phyloP scores from a whole-genome alignment of 768 basidiomycete species.

The Leccinellum rugosiceps region DNA sequence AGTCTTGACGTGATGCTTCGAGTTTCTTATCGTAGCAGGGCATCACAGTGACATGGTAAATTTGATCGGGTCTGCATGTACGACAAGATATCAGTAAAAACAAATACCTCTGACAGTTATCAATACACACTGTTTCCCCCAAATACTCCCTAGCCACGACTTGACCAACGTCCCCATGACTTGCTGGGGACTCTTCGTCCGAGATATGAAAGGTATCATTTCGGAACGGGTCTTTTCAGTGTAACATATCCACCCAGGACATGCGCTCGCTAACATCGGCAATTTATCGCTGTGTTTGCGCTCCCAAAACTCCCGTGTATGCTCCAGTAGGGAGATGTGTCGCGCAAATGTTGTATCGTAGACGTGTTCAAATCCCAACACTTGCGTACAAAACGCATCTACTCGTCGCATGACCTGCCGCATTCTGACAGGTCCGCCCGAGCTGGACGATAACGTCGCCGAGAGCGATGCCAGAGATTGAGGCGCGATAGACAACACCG shows the following conservation, averaged over 20 bases:
- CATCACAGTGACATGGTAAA: slow-evolving; percentile 98
- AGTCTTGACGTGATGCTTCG: slow-evolving; percentile 93
- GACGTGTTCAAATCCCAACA: slow-evolving; percentile 75
- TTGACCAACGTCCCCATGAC: slow-evolving; percentile 94
- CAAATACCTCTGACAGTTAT: background rate
- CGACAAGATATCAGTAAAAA: slow-evolving; percentile 4
- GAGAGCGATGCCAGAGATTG: slow-evolving; percentile 83
- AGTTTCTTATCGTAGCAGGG: slow-evolving; percentile 99
- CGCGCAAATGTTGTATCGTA: slow-evolving; percentile 96
- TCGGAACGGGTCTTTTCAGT: slow-evolving; percentile 96
- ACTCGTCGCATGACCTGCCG: slow-evolving; percentile 67
- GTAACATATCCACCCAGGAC: slow-evolving; percentile 99
- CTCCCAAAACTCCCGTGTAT: slow-evolving; percentile 76
- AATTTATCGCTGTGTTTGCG: slow-evolving; percentile 48
- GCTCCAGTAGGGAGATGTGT: slow-evolving; percentile 80
- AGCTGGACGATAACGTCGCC: slow-evolving; percentile 51
- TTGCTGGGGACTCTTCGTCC: slow-evolving; percentile 90
- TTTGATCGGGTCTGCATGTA: slow-evolving; percentile 63
- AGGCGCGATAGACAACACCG: slow-evolving; percentile 86
- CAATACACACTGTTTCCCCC: slow-evolving; percentile 63
- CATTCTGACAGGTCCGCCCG: slow-evolving; percentile 44
- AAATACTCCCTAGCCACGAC: slow-evolving; percentile 69
- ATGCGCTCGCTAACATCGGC: slow-evolving; percentile 94
- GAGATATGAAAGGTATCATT: slow-evolving; percentile 86
- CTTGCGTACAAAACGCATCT: slow-evolving; percentile 60